Percentiles rank a stretch among this genome's conserved stretches.
Conservation (phyloP, 192 early-diverging fungal genomes). For the Neocallimastix lanati region DNA sequence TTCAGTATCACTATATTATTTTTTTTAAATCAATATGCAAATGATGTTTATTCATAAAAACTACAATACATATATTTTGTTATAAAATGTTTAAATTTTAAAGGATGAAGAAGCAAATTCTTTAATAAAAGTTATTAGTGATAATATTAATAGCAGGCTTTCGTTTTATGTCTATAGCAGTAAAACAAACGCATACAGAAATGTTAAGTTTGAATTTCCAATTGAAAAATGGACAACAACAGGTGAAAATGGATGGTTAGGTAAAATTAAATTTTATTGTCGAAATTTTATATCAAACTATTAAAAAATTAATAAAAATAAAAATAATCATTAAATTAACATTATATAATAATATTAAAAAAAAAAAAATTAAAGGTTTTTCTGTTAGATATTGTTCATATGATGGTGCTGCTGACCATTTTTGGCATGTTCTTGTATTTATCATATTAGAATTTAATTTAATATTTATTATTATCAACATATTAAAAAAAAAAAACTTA, state of each 20-base stretch:
- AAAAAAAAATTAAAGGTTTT: background rate
- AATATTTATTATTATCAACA: no score
- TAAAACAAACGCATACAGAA: background rate
- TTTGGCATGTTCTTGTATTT: background rate
- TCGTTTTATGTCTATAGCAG: background rate
- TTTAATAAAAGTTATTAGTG: background rate
- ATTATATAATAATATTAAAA: no score
- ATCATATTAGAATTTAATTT: background rate
- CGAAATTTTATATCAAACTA: no score
- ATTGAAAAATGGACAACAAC: background rate
- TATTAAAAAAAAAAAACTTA: no score
- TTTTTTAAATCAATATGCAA: no score
- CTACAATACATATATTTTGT: no score
- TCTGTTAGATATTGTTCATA: background rate
- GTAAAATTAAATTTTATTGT: background rate
- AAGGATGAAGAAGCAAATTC: background rate
- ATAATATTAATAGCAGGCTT: background rate
- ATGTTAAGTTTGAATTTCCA: background rate
- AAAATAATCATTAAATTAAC: no score
- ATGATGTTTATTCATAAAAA: no score
- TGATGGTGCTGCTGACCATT: background rate
- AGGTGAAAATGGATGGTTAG: background rate
- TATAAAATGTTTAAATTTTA: no score
- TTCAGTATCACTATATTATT: no score
- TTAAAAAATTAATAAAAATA: no score